Evolutionary conservation across 768 basidiomycete genomes (phyloP).

Genomic region (Stropharia rugosoannulata): DNA sequence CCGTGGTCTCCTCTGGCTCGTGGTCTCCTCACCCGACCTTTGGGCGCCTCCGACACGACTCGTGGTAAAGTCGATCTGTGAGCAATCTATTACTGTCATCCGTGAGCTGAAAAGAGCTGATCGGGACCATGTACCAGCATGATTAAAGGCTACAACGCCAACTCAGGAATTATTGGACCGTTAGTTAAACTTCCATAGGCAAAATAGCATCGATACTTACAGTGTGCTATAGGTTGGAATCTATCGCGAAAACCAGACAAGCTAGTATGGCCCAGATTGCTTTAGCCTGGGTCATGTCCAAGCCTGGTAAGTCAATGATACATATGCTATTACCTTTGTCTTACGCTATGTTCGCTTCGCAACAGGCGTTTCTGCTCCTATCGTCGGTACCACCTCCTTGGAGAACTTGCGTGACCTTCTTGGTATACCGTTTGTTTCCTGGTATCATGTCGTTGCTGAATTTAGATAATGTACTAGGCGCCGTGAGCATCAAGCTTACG

Average conservation of each 20-base stretch:
- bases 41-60: slow-evolving; percentile 38
- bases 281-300: slow-evolving; percentile 15
- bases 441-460: not conserved
- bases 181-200: slow-evolving; percentile 12
- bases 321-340: not conserved
- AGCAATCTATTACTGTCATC: not conserved
- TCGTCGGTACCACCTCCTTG: slow-evolving; percentile 45
- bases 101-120: not conserved
- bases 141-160: slow-evolving; percentile 3
- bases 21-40: slow-evolving; percentile 42
- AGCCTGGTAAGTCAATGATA: slow-evolving; percentile 2
- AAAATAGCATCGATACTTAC: not conserved
- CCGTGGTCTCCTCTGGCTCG: slow-evolving; percentile 61
- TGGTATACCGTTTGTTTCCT: not conserved
- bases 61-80: slow-evolving; percentile 3
- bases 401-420: slow-evolving; percentile 32
- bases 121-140: not conserved
- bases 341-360: not conserved
- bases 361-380: slow-evolving; percentile 44
- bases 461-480: slow-evolving; percentile 14
- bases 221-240: slow-evolving; percentile 4
- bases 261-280: slow-evolving; percentile 17
- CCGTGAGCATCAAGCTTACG: slow-evolving; percentile 22
- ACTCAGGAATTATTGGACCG: slow-evolving; percentile 38
- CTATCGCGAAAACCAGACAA: slow-evolving; percentile 10